Evolutionary conservation across 306 rosid genomes (phyloP).

Genomic region (Lablab purpureus): DNA sequence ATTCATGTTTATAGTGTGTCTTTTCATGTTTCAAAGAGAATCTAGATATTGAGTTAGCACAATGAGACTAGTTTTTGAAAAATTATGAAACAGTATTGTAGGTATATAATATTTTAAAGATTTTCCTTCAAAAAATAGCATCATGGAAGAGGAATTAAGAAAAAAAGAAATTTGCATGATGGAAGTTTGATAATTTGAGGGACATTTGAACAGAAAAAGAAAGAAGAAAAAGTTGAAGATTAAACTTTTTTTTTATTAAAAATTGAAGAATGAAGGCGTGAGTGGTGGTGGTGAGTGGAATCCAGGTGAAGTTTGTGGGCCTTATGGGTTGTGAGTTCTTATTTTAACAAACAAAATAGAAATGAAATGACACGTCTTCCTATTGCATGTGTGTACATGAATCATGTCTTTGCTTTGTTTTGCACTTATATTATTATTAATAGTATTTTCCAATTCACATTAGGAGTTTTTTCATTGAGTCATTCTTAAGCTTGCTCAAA

Average conservation of each 20-base stretch:
- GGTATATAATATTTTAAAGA: too few species aligned
- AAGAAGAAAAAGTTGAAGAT: neutral
- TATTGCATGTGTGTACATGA: slow-evolving; percentile 26
- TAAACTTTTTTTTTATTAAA: neutral
- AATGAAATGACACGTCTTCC: neutral
- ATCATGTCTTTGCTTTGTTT: neutral
- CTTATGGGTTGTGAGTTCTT: slow-evolving; percentile 3
- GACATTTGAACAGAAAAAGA: neutral
- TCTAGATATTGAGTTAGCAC: too few species aligned
- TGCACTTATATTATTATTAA: neutral
- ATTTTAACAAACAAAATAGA: slow-evolving; percentile 7
- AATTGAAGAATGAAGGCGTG: slow-evolving; percentile 46
- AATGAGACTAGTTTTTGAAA: too few species aligned
- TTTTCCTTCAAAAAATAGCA: too few species aligned
- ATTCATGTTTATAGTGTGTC: too few species aligned
- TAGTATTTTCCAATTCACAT: slow-evolving; percentile 28
- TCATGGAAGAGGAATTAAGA: neutral
- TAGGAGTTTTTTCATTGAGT: slow-evolving; percentile 38
- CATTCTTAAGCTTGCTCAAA: slow-evolving; percentile 43
- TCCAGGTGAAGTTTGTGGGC: slow-evolving; percentile 22
- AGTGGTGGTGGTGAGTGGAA: slow-evolving; percentile 47
- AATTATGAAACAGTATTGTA: too few species aligned
- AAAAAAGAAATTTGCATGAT: neutral
- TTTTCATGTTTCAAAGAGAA: too few species aligned
- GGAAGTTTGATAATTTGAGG: slow-evolving; percentile 14